phyloP scores from a whole-genome alignment of 2,329 filamentous ascomycete genomes.

The Paecilomyces sp. region DNA sequence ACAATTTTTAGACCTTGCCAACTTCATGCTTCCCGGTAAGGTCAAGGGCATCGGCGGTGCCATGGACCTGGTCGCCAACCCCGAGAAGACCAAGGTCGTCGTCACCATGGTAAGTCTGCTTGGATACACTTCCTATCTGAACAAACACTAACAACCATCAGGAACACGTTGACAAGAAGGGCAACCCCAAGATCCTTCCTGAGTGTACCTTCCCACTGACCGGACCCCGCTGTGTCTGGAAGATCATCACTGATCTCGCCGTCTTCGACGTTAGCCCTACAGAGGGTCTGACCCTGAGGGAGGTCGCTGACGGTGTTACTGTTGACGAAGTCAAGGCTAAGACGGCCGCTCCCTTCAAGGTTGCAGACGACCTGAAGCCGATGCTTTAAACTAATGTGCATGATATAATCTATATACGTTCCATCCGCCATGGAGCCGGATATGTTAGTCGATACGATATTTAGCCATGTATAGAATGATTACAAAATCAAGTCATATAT shows the following conservation, averaged over 20 bases:
- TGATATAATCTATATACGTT: neutral
- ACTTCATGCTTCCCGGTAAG: slow-evolving; percentile 87
- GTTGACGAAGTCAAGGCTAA: slow-evolving; percentile 64
- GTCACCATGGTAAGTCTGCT: slow-evolving; percentile 47
- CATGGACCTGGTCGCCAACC: slow-evolving; percentile 63
- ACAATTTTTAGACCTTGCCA: slow-evolving; percentile 58
- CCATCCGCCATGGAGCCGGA: neutral
- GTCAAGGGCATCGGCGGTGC: slow-evolving; percentile 72
- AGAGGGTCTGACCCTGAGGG: slow-evolving; percentile 49
- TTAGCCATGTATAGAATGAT: neutral
- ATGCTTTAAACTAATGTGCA: slow-evolving; percentile 30
- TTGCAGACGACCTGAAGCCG: slow-evolving; percentile 52
- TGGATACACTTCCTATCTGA: neutral
- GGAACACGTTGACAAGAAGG: slow-evolving; percentile 64
- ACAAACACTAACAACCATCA: slow-evolving; percentile 1
- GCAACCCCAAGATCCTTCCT: slow-evolving; percentile 57
- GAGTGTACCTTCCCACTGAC: slow-evolving; percentile 60
- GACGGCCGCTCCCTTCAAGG: slow-evolving; percentile 62
- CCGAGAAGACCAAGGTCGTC: slow-evolving; percentile 61
- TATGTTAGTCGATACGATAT: neutral
- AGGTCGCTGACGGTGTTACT: slow-evolving; percentile 62
- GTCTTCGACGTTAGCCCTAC: slow-evolving; percentile 67
- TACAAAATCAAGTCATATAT: neutral
- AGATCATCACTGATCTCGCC: slow-evolving; percentile 65
- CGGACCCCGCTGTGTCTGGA: slow-evolving; percentile 58